Conservation (phyloP, 2,329 filamentous ascomycete species). For the Colletotrichum musae region DNA sequence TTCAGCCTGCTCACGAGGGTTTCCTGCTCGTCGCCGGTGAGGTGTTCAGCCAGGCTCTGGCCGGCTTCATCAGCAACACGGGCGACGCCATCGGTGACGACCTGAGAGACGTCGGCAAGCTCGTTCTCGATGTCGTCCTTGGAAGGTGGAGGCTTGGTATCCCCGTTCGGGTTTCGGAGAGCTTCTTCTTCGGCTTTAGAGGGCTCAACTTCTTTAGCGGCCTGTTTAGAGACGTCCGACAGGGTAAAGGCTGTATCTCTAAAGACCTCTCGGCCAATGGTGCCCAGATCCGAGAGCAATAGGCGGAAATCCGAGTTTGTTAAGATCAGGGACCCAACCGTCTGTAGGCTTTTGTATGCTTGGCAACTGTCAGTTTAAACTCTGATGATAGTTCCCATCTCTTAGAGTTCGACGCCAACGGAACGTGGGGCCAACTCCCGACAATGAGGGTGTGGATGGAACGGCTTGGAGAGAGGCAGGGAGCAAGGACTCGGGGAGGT, state of each 20-base stretch:
- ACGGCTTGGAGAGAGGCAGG: neutral
- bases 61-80: slow-evolving; percentile 72
- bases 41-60: slow-evolving; percentile 80
- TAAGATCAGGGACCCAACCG: slow-evolving; percentile 86
- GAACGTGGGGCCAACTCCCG: neutral
- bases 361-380: slow-evolving; percentile 43
- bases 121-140: slow-evolving; percentile 75
- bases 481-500: neutral
- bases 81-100: slow-evolving; percentile 67
- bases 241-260: slow-evolving; percentile 87
- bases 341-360: slow-evolving; percentile 87
- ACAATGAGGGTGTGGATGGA: neutral
- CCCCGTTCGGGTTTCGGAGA: slow-evolving; percentile 57
- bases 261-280: slow-evolving; percentile 87
- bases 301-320: slow-evolving; percentile 92
- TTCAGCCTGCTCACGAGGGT: slow-evolving; percentile 83
- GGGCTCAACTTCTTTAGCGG: slow-evolving; percentile 81
- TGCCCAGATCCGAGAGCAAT: slow-evolving; percentile 85
- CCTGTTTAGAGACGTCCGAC: slow-evolving; percentile 81
- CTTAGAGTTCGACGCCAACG: slow-evolving; percentile 1
- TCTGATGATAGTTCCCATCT: slow-evolving; percentile 13
- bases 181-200: slow-evolving; percentile 71
- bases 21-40: slow-evolving; percentile 79
- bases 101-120: slow-evolving; percentile 67
- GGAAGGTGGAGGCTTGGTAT: slow-evolving; percentile 59